Evolutionary conservation across 2,329 filamentous ascomycete species (phyloP).

Genomic region (Penicillium sp.): DNA sequence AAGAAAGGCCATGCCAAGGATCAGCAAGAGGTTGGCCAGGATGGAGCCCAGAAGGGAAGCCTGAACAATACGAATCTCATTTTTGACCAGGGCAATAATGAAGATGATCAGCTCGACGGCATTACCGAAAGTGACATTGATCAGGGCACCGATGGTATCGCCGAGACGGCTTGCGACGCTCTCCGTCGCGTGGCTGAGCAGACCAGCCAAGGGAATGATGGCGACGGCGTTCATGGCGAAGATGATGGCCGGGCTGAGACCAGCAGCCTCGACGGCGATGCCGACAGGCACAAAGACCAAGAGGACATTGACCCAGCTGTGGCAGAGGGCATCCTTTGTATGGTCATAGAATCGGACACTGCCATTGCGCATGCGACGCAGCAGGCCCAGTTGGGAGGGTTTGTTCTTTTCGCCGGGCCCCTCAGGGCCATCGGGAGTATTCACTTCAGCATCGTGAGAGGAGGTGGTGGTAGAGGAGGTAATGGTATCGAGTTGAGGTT

Average conservation of each 20-base stretch:
- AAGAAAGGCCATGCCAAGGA: constrained; percentile 89
- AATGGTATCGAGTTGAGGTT: constrained; percentile 1
- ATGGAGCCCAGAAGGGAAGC: constrained; percentile 89
- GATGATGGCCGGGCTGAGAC: constrained; percentile 62
- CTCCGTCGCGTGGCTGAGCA: constrained; percentile 75
- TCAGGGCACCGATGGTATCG: constrained; percentile 71
- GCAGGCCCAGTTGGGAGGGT: constrained; percentile 21
- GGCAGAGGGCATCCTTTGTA: constrained; percentile 38
- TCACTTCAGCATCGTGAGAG: constrained; percentile 7
- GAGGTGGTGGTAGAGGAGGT: neutral
- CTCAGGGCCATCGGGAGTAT: constrained; percentile 3
- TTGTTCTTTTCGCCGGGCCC: constrained; percentile 25
- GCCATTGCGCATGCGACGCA: constrained; percentile 37
- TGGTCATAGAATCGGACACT: constrained; percentile 37
- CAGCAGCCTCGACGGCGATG: constrained; percentile 42
- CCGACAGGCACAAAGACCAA: constrained; percentile 49
- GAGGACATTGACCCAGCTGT: constrained; percentile 51
- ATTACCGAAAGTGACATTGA: constrained; percentile 80
- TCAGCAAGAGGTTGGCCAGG: constrained; percentile 82
- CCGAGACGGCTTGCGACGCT: constrained; percentile 73
- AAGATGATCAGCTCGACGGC: constrained; percentile 79
- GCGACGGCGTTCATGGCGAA: constrained; percentile 77
- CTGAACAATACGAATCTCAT: constrained; percentile 89
- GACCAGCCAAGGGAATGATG: constrained; percentile 73
- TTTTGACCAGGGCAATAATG: constrained; percentile 77